Evolutionary conservation across 306 rosid genomes (phyloP).

Genomic region (Mimosa bimucronata): DNA sequence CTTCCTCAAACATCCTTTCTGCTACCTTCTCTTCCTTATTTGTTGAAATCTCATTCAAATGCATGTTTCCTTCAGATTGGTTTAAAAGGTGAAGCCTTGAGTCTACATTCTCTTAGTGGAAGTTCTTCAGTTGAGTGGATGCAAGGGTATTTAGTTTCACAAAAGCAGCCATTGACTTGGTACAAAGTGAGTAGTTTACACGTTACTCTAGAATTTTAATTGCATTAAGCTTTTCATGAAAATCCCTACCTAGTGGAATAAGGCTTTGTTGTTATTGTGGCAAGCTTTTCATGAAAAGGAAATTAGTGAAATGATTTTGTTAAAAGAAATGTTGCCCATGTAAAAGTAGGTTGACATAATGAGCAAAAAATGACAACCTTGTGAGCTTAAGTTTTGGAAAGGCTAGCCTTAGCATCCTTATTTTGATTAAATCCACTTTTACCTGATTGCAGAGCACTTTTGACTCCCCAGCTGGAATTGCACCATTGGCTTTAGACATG

Average conservation of each 20-base stretch:
- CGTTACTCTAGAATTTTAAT: conserved; percentile 15
- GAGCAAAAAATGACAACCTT: conserved; percentile 12
- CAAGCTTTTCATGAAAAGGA: too few relatives aligned
- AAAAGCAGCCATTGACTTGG: conserved; percentile 89
- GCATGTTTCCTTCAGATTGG: conserved; percentile 68
- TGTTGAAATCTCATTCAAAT: conserved; percentile 42
- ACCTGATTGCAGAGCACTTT: conserved; percentile 71
- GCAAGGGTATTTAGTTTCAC: conserved; percentile 68
- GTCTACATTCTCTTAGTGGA: conserved; percentile 91
- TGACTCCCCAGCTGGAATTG: conserved; percentile 79
- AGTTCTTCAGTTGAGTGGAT: conserved; percentile 96
- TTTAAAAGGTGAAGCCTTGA: conserved; percentile 86
- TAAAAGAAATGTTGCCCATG: conserved; percentile 8
- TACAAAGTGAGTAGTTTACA: conserved; percentile 75
- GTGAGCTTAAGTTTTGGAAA: conserved; percentile 1
- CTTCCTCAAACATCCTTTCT: conserved; percentile 16
- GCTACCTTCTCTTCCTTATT: conserved; percentile 25
- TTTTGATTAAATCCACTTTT: conserved; percentile 25
- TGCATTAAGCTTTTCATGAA: neutral
- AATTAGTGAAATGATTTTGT: too few relatives aligned
- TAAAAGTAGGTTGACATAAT: neutral
- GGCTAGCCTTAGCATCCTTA: neutral
- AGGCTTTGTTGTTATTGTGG: too few relatives aligned
- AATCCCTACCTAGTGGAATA: too few relatives aligned
- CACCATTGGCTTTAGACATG: conserved; percentile 94